Evolutionary conservation across 2,329 filamentous ascomycete species (phyloP).

Genomic region (Ophiostoma himal-ulmi): DNA sequence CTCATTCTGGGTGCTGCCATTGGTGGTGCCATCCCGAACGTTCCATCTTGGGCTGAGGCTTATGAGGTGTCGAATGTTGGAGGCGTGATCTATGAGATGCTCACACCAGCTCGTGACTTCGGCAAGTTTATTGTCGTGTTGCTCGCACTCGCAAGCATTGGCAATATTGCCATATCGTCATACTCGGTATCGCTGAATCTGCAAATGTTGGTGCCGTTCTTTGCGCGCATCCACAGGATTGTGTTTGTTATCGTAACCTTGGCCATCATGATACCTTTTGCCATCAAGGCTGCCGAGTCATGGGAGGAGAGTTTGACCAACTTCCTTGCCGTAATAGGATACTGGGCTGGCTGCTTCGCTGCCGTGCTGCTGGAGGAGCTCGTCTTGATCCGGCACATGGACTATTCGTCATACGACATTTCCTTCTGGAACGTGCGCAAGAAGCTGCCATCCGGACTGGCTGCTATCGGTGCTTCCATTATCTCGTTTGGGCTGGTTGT

Average conservation of each 20-base stretch:
- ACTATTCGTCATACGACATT: conserved; percentile 43
- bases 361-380: conserved; percentile 46
- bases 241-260: conserved; percentile 53
- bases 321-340: conserved; percentile 52
- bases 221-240: conserved; percentile 51
- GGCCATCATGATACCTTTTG: conserved; percentile 54
- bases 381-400: conserved; percentile 42
- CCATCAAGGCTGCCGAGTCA: conserved; percentile 48
- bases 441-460: conserved; percentile 42
- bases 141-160: conserved; percentile 41
- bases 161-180: conserved; percentile 40
- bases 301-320: conserved; percentile 56
- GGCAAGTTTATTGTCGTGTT: conserved; percentile 44
- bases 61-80: conserved; percentile 40
- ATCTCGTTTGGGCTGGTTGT: conserved; percentile 49
- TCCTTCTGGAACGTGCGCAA: conserved; percentile 43
- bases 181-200: conserved; percentile 37
- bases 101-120: conserved; percentile 42
- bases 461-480: conserved; percentile 43
- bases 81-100: conserved; percentile 44
- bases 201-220: conserved; percentile 53
- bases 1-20: conserved; percentile 47
- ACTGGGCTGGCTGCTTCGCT: conserved; percentile 53
- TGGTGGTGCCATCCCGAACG: conserved; percentile 44
- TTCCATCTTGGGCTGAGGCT: conserved; percentile 38